These are phyloP conservation scores for Aleurites moluccanus DNA, from an alignment of 441 rosid species.

Conservation along the genomic window DNA sequence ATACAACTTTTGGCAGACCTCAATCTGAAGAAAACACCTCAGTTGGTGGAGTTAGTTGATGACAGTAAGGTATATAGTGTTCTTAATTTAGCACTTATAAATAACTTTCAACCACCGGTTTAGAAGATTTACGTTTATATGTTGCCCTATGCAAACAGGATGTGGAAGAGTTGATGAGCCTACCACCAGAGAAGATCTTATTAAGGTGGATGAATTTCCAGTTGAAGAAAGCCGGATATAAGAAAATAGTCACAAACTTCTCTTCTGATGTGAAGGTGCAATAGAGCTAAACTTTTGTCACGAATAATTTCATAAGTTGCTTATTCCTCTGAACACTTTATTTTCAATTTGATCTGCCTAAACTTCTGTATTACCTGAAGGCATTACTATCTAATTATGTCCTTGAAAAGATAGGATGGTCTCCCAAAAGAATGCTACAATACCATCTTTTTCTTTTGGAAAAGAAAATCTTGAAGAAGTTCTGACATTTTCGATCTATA, in stretches of 20 bases:
- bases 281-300: neutral
- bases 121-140: neutral
- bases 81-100: neutral
- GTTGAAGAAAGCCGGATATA: conserved; percentile 73
- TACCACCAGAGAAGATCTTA: conserved; percentile 95
- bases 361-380: neutral
- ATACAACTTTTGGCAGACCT: conserved; percentile 97
- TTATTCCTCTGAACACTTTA: neutral
- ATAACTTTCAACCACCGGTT: neutral
- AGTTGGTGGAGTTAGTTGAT: conserved; percentile 82
- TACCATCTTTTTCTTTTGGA: too few relatives aligned
- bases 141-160: conserved; percentile 51
- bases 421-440: neutral
- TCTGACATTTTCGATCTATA: too few relatives aligned
- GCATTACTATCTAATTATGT: neutral
- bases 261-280: conserved; percentile 95
- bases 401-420: neutral
- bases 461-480: too few relatives aligned
- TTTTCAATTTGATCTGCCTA: neutral
- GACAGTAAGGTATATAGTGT: conserved; percentile 64
- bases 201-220: conserved; percentile 98
- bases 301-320: neutral
- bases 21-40: conserved; percentile 93
- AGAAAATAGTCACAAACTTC: conserved; percentile 81
- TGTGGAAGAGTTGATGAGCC: conserved; percentile 92